Conservation (phyloP, 129 eudicot genomes). For the Lactuca saligna region DNA sequence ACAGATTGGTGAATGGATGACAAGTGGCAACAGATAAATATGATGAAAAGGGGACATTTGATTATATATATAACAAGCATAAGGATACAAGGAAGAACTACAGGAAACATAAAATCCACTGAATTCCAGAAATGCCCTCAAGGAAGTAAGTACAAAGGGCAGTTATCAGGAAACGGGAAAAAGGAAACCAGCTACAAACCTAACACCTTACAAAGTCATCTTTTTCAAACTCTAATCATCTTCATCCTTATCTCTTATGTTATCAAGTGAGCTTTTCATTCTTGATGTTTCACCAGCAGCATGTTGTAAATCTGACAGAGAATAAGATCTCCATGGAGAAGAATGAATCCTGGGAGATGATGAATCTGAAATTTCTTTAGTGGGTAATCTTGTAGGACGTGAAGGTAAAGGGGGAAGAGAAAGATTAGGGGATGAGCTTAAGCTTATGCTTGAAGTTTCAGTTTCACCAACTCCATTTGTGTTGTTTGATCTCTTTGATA, state of each 20-base stretch:
- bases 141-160: constrained; percentile 39
- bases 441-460: constrained; percentile 32
- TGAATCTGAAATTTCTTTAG: constrained; percentile 32
- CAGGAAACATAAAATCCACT: constrained; percentile 25
- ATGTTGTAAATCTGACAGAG: constrained; percentile 72
- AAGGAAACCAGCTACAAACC: constrained; percentile 26
- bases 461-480: constrained; percentile 35
- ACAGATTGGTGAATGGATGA: not conserved
- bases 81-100: constrained; percentile 27
- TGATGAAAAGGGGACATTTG: constrained; percentile 13
- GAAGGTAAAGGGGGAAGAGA: constrained; percentile 60
- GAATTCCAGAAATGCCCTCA: constrained; percentile 39
- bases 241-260: constrained; percentile 18
- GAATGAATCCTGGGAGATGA: constrained; percentile 39
- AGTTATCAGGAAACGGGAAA: constrained; percentile 35
- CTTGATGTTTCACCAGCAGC: constrained; percentile 40
- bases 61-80: constrained; percentile 30
- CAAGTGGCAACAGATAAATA: not conserved
- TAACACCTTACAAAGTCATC: constrained; percentile 35
- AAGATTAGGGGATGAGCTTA: constrained; percentile 37
- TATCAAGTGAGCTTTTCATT: constrained; percentile 19
- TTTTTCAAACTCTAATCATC: constrained; percentile 24
- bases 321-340: constrained; percentile 66
- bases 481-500: constrained; percentile 51
- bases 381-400: constrained; percentile 36